Base-by-base conservation (phyloP, 768 basidiomycete genomes). In the Tricholoma hemisulphureum region DNA sequence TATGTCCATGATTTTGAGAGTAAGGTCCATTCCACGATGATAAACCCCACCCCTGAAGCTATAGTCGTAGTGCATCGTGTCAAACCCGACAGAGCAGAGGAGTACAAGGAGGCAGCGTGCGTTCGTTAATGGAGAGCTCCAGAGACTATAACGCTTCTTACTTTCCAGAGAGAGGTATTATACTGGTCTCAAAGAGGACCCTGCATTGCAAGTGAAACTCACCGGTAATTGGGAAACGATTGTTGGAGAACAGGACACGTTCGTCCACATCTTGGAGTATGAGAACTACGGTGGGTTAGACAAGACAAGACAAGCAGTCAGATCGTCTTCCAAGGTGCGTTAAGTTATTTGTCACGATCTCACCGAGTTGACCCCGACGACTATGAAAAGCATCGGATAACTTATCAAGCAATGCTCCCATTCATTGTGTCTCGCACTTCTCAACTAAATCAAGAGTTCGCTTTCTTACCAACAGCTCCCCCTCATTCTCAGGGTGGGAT, bases 201-300 rank as follows among this genome's bases (percentile, higher is more conserved):
- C 84, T 23, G 79, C 83, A 39, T 71, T 95, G 51, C 82, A 88
- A 53, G 88, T 96, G 56, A 95, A 96, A 71, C 79, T 98, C 58
- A 93, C 90, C 1, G 97, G 96, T 20, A 91, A 87, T 64, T 99
- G 94, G 92, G 95, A 98, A 73, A 87, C 89, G 1, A 65, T 91
- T 18, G 83, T 98, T 28, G 97, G 97, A 39, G 86, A 93, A 58
- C 89, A 95, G 59, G 97, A 98, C 66, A 87, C 84, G 2, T 96
- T 93, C 69, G 62, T 78, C 59, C 76, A 82, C 65, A 93, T 96
- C 62, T 77, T 97, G 26, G 96, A 98, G 74, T 96, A 96, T 69
- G 93, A 97, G 75, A 95, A 95, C 59, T 92, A 94, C 71, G 84
- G 81, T 29, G 95, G 95, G 9, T 93, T 86, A 62, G 96, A 98